Base-by-base conservation (phyloP, 257 asterid genomes). In the Gentiana straminea region DNA sequence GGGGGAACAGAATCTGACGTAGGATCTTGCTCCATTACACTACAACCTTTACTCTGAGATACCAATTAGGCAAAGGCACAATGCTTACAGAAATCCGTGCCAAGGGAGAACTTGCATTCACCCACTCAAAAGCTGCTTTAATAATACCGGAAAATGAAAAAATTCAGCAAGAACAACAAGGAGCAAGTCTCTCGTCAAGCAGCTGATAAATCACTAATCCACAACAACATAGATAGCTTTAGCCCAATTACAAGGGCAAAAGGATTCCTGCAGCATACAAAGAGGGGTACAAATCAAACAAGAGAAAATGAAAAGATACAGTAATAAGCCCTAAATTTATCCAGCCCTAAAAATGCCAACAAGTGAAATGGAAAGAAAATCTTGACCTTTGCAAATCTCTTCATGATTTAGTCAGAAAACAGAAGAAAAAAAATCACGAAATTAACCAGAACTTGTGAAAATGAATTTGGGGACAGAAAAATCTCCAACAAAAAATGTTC, bases 11-110 rank as follows among this genome's bases (percentile, higher is more conserved):
- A 66, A 43, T 70, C 72, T 2, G 88, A 60, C 71, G 76, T 79
- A 36, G 73, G 49, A 62, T 79, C 83, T 73, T 73, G 89, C 66
- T 84, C 96, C 98, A 87, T 89, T 70, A 60, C 55, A 50, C 62
- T 52, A 35, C 59, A 51, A 49, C 60, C 36, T 57, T 56, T 44
- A 51, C 55, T 47, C 69, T 33, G 73, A 62, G 60, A 49, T 51
- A 55, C 66, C 47, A 54, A 52, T 63, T 49, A 59, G 33, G 9
- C 63, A 47, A 62, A 9, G 9, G n/a, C 53, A 24, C 24, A 52
- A 51, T 12, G 35, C 48, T 49, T 53, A 58, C 35, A 49, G 33
- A 24, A 24, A 24, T 24, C 24, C 24, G 24, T 24, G 24, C 24
- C 24, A 24, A 24, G 24, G 24, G 0, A 24, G 24, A 24, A 24